phyloP scores from a whole-genome alignment of 2,329 filamentous ascomycete genomes.

The Trichoderma cornu-damae region DNA sequence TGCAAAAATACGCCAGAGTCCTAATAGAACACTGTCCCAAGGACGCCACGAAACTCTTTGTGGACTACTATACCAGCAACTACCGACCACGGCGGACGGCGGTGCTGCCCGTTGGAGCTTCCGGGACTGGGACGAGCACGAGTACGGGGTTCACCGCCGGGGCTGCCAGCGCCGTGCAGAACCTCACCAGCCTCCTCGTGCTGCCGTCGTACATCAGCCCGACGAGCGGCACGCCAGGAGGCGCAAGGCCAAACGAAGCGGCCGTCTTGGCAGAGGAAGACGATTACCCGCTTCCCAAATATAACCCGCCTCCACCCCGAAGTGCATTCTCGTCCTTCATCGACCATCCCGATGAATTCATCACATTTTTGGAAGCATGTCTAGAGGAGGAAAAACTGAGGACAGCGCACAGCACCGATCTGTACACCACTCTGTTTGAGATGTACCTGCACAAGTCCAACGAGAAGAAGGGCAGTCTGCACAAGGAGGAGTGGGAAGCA shows the following conservation, averaged over 20 bases:
- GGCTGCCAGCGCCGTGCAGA: constrained; percentile 75
- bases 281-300: constrained; percentile 48
- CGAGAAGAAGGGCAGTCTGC: constrained; percentile 59
- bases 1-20: constrained; percentile 94
- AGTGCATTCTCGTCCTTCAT: constrained; percentile 96
- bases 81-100: constrained; percentile 68
- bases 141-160: constrained; percentile 46
- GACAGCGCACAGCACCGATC: constrained; percentile 70
- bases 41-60: constrained; percentile 80
- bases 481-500: constrained; percentile 76
- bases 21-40: constrained; percentile 80
- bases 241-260: constrained; percentile 49
- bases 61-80: constrained; percentile 87
- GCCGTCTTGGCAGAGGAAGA: constrained; percentile 48
- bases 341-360: constrained; percentile 87
- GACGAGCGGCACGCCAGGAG: constrained; percentile 48
- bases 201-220: constrained; percentile 54
- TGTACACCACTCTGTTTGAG: constrained; percentile 94
- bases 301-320: constrained; percentile 74
- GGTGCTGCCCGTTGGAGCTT: constrained; percentile 29
- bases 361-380: constrained; percentile 85
- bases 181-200: constrained; percentile 75
- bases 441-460: constrained; percentile 93
- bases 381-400: constrained; percentile 66
- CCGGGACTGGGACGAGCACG: constrained; percentile 35